Evolutionary conservation across 805 yeast species (phyloP).

Genomic region (Candida fluviatilis): DNA sequence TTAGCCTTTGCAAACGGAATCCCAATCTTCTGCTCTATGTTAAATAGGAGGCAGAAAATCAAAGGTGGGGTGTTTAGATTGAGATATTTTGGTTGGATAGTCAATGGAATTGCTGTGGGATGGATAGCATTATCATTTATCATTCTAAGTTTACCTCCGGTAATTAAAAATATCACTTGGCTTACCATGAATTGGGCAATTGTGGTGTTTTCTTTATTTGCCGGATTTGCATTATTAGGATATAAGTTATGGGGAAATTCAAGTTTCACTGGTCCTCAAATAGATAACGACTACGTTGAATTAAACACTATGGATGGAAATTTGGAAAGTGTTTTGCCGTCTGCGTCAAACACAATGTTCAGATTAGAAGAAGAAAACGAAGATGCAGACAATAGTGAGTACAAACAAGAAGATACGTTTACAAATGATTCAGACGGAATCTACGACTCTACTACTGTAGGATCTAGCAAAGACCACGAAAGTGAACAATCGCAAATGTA

Average conservation of each 20-base stretch:
- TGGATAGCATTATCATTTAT: constrained; percentile 60
- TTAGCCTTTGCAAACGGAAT: constrained; percentile 73
- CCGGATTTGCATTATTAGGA: constrained; percentile 44
- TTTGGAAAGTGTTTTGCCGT: neutral
- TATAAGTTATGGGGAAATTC: constrained; percentile 60
- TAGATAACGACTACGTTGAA: constrained; percentile 43
- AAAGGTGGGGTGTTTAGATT: constrained; percentile 67
- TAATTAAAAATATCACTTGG: constrained; percentile 40
- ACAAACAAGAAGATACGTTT: no score
- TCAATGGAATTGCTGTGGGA: constrained; percentile 53
- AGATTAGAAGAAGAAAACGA: neutral
- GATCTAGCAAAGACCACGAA: no score
- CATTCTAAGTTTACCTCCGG: constrained; percentile 69
- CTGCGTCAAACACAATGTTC: neutral
- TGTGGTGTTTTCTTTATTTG: constrained; percentile 51
- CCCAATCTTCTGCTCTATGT: constrained; percentile 61
- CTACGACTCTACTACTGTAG: no score
- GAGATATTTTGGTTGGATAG: constrained; percentile 57
- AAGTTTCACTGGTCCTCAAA: constrained; percentile 61
- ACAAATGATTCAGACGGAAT: no score
- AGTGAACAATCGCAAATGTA: no score
- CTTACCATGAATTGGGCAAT: constrained; percentile 58
- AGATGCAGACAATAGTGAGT: neutral
- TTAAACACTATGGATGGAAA: constrained; percentile 23
- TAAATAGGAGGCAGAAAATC: constrained; percentile 56